A percentile compares a stretch with the other conserved stretches of the same genome.
These are phyloP conservation scores for Solanum tarijense DNA, from an alignment of 257 asterid genomes.

Conservation along the genomic window DNA sequence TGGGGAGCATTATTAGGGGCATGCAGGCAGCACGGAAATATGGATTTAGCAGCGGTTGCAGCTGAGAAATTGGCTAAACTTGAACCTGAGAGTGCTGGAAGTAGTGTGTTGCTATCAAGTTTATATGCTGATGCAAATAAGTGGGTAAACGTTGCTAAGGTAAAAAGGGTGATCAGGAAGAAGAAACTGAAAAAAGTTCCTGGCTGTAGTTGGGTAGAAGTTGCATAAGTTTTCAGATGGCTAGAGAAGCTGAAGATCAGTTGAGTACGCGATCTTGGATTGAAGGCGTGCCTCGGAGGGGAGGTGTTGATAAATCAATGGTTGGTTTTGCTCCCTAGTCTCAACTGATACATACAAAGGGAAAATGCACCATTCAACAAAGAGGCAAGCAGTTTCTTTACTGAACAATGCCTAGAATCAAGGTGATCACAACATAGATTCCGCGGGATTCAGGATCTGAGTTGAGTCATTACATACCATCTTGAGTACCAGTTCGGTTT, in stretches of 20 bases:
- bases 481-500: constrained; percentile 71
- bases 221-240: constrained; percentile 10
- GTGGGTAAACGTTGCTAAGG: constrained; percentile 42
- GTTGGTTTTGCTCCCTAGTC: constrained; percentile 80
- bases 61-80: constrained; percentile 37
- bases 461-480: constrained; percentile 36
- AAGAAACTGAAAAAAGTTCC: constrained; percentile 33
- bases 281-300: constrained; percentile 77
- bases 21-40: constrained; percentile 38
- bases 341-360: constrained; percentile 62
- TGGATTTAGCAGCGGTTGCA: constrained; percentile 55
- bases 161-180: constrained; percentile 44
- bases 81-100: constrained; percentile 57
- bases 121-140: constrained; percentile 33
- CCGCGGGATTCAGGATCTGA: constrained; percentile 53
- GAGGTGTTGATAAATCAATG: constrained; percentile 87
- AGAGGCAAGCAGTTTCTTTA: constrained; percentile 81
- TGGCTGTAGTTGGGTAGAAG: constrained; percentile 55
- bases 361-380: constrained; percentile 80
- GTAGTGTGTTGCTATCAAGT: constrained; percentile 32
- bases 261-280: constrained; percentile 15
- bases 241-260: constrained; percentile 2
- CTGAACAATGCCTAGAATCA: constrained; percentile 91
- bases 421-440: constrained; percentile 86
- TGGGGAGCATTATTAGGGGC: constrained; percentile 85